These are phyloP conservation scores for Myxozyma lipomycoides DNA, from an alignment of 805 yeast species.

Conservation along the genomic window DNA sequence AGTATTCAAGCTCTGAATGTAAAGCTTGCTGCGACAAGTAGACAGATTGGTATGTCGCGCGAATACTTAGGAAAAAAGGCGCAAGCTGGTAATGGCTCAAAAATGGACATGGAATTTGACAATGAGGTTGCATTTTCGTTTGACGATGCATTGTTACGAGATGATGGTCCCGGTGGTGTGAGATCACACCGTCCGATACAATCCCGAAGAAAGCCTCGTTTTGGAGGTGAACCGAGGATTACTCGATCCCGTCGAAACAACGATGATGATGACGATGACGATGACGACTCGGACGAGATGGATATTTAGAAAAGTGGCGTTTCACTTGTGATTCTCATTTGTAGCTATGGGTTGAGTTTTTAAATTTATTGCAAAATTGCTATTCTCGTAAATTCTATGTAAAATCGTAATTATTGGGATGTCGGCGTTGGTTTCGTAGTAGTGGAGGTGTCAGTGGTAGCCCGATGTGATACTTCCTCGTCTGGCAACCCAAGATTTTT, in stretches of 20 bases:
- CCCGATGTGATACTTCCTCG: slow-evolving; percentile 38
- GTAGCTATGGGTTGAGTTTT: no score
- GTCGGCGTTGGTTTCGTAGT: no score
- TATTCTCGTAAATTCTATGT: no score
- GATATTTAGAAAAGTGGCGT: not conserved
- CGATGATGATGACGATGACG: not conserved
- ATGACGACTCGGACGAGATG: not conserved
- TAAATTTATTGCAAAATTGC: no score
- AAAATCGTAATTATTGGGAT: no score
- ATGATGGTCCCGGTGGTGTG: not conserved
- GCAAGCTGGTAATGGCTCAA: not conserved
- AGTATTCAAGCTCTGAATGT: slow-evolving; percentile 13
- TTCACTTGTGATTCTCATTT: no score
- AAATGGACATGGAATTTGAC: not conserved
- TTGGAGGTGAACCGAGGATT: not conserved
- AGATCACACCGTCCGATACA: not conserved
- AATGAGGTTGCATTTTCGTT: not conserved
- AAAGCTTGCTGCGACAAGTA: slow-evolving; percentile 11
- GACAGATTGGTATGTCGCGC: slow-evolving; percentile 22
- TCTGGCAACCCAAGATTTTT: slow-evolving; percentile 58
- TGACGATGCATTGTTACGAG: not conserved
- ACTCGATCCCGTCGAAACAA: not conserved
- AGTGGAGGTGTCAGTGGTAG: no score
- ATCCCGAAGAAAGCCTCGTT: not conserved
- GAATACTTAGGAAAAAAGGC: slow-evolving; percentile 7